Conservation (phyloP, 2,329 filamentous ascomycete species). For the Shiraia sp. region DNA sequence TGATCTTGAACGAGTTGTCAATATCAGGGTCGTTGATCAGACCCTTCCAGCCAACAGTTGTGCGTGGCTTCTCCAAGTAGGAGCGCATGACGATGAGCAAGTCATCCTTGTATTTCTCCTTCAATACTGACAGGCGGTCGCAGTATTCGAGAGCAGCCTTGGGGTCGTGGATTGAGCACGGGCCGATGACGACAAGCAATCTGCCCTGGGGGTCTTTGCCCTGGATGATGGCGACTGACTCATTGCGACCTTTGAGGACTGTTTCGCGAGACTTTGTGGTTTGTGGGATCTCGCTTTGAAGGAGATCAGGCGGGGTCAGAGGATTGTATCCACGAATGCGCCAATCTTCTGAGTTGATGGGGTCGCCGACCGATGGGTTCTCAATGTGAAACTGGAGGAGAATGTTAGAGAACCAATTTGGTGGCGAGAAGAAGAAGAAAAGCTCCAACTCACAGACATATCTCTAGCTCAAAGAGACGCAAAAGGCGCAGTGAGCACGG, state of each 20-base stretch:
- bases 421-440: constrained; percentile 4
- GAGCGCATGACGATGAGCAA: constrained; percentile 95
- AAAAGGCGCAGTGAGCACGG: background rate
- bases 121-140: constrained; percentile 76
- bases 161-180: constrained; percentile 97
- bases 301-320: constrained; percentile 87
- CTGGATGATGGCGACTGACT: constrained; percentile 64
- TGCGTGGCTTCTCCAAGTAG: constrained; percentile 98
- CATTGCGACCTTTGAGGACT: constrained; percentile 63
- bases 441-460: background rate
- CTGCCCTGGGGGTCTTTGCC: constrained; percentile 61
- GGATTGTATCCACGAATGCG: constrained; percentile 83
- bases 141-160: constrained; percentile 90
- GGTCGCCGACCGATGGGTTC: constrained; percentile 55
- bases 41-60: constrained; percentile 98
- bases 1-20: constrained; percentile 98
- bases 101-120: constrained; percentile 86
- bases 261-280: constrained; percentile 55
- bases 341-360: constrained; percentile 55
- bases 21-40: constrained; percentile 98
- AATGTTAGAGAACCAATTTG: constrained; percentile 18
- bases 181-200: constrained; percentile 82
- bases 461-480: background rate
- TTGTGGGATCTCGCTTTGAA: constrained; percentile 86
- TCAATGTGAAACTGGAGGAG: constrained; percentile 53